Percentiles rank a stretch among this genome's conserved stretches.
These are phyloP conservation scores for Talaromyces sp. DNA, from an alignment of 2,329 filamentous ascomycete species.

Conservation along the genomic window DNA sequence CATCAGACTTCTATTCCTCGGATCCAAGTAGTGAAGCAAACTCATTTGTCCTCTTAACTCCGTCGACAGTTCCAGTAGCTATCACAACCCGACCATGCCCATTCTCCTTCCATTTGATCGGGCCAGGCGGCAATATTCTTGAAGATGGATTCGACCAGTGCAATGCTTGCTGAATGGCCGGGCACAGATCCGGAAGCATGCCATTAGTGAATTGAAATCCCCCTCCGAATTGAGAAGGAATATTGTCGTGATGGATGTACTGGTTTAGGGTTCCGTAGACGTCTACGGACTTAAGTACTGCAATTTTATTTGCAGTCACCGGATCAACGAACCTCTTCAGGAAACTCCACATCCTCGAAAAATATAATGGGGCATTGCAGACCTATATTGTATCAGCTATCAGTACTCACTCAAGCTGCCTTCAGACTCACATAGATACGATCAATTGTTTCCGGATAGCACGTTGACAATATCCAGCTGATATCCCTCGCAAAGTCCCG, in stretches of 20 bases:
- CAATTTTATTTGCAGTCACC: conserved; percentile 28
- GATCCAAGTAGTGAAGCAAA: background rate
- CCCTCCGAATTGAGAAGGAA: conserved; percentile 27
- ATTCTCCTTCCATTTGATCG: background rate
- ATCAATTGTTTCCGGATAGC: conserved; percentile 30
- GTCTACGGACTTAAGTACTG: conserved; percentile 23
- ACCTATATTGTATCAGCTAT: conserved; percentile 21
- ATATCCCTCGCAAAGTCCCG: conserved; percentile 26
- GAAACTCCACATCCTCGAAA: conserved; percentile 27
- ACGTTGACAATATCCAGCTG: conserved; percentile 29
- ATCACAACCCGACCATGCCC: background rate
- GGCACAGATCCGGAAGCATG: conserved; percentile 24
- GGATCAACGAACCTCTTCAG: conserved; percentile 29
- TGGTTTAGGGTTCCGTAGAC: conserved; percentile 15
- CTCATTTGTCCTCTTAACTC: background rate
- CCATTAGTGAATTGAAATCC: conserved; percentile 25
- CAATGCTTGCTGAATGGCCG: conserved; percentile 14
- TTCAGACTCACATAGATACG: conserved; percentile 26
- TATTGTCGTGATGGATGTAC: conserved; percentile 12
- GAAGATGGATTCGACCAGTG: background rate
- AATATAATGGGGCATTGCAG: conserved; percentile 29
- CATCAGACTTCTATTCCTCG: background rate
- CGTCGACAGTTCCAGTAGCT: background rate
- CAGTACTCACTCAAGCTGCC: conserved; percentile 23
- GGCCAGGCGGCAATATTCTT: background rate